These are phyloP conservation scores for Trichosporon faecale DNA, from an alignment of 1,284 basidiomycete genomes.

Conservation along the genomic window DNA sequence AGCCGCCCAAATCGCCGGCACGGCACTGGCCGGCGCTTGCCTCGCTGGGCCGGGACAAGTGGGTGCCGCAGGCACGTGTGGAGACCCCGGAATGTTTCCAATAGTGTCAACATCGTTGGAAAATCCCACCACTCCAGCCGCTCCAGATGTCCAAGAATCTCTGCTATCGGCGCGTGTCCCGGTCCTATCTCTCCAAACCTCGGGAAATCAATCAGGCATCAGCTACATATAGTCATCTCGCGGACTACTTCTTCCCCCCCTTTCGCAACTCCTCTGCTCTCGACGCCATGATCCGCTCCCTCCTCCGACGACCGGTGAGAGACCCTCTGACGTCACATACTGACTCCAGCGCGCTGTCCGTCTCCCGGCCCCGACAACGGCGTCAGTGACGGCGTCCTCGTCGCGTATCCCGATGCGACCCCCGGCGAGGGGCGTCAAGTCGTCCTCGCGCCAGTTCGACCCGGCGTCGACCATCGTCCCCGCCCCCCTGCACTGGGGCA, in stretches of 20 bases:
- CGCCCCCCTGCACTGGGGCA: background rate
- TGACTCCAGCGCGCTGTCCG: background rate
- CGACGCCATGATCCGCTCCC: background rate
- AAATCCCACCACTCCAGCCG: background rate
- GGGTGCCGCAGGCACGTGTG: background rate
- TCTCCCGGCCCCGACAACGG: background rate
- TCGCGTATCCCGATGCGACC: background rate
- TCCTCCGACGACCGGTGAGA: background rate
- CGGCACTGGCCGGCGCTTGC: background rate
- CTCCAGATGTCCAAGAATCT: background rate
- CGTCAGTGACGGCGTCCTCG: background rate
- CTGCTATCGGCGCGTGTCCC: background rate
- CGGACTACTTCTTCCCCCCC: background rate
- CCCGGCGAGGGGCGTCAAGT: background rate
- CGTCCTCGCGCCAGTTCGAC: constrained; percentile 10
- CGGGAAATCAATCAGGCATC: background rate
- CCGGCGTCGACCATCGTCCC: constrained; percentile 9
- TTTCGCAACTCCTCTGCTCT: background rate
- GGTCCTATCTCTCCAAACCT: background rate
- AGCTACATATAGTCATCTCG: background rate
- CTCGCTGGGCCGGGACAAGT: background rate
- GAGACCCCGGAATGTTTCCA: constrained; percentile 12
- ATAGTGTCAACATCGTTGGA: background rate
- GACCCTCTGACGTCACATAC: background rate
- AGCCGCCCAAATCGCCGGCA: background rate